Evolutionary conservation across 2,329 filamentous ascomycete species (phyloP).

Genomic region (Aspergillus udagawae): DNA sequence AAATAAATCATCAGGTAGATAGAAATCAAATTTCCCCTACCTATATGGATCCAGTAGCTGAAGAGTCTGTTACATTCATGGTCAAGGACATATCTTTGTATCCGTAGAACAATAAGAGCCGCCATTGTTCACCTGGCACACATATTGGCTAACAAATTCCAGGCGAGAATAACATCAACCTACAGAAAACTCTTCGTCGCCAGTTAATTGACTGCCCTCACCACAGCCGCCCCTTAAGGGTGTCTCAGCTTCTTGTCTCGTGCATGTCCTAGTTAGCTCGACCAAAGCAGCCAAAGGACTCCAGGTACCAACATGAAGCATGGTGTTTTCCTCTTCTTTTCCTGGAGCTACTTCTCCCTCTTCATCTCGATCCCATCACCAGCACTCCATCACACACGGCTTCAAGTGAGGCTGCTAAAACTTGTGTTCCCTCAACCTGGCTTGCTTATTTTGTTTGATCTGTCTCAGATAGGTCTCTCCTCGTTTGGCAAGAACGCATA

Average conservation of each 20-base stretch:
- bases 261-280: no score
- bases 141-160: not conserved
- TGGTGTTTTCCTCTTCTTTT: no score
- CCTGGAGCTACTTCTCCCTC: no score
- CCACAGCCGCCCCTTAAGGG: not conserved
- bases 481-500: not conserved
- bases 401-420: no score
- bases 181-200: not conserved
- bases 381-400: no score
- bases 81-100: not conserved
- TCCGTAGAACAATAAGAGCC: not conserved
- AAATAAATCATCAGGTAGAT: no score
- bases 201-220: not conserved
- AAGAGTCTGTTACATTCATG: no score
- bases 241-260: not conserved
- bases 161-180: not conserved
- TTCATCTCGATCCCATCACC: no score
- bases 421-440: no score
- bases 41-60: not conserved
- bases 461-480: not conserved
- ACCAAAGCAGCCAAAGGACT: no score
- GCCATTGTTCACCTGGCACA: not conserved
- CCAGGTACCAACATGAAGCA: no score
- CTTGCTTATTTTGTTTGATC: not conserved
- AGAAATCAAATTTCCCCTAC: not conserved